Base-by-base conservation (phyloP, 345 rosid species). In the Euclidium syriacum region DNA sequence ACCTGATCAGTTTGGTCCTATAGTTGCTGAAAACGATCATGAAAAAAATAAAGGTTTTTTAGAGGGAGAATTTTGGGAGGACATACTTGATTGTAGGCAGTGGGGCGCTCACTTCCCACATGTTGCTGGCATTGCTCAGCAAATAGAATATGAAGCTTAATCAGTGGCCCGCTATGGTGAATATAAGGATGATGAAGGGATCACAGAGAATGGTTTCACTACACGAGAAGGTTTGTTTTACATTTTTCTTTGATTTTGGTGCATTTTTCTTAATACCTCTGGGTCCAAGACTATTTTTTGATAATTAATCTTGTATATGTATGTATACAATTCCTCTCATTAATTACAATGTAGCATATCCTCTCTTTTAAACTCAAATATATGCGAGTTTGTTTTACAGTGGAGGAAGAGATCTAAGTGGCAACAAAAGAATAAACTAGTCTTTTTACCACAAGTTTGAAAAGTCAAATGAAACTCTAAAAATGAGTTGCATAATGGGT, bases 121-220 rank as follows among this genome's bases (percentile, higher is more conserved):
- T 58, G 79, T 87, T 47, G 75, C 86, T 9, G 94, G 96, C 6
- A 85, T 86, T 66, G 88, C 91, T 50, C 95, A 95, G 3, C 91
- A 91, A 59, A 58, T 89, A 2, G 27, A 18, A 0, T 50, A 79
- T 75, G 98, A 91, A 39, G 77, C 96, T 15, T 95, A 88, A 53
- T 91, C 94, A 0, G 91, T 91, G 15, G 87, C 80, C 1, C 82
- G 85, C 19, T 85, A 91, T 14, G 95, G 95, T 48, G 95, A 95
- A 14, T 88, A 87, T 63, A 39, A 60, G 22, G 96, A 91, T 12
- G 91, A 91, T 2, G 95, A 91, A 52, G n/a, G n/a, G 96, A 91
- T 30, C 98, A 88, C 36, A 95, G 98, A 17, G 75, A 71, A 18
- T 71, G 75, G 75, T 63, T 70, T 17, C 32, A 62, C 0, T 70